A percentile compares a stretch with the other conserved stretches of the same genome.
phyloP scores from a whole-genome alignment of 345 rosid species.

The Aurinia saxatilis region DNA sequence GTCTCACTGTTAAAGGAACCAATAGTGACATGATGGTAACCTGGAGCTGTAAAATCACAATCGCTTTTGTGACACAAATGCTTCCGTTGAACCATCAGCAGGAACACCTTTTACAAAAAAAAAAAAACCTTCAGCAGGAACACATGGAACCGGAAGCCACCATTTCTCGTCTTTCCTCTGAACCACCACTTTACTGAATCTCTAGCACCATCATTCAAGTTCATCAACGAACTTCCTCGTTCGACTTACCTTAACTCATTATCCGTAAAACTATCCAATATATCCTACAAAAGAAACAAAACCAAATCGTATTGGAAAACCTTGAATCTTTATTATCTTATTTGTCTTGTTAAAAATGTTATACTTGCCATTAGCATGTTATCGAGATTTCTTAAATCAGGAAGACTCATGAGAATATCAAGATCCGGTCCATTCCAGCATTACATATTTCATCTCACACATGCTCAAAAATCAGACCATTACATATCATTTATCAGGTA shows the following conservation, averaged over 20 bases:
- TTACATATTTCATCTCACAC: no score
- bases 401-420: conserved; percentile 77
- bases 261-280: conserved; percentile 69
- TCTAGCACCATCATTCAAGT: conserved; percentile 46
- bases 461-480: no score
- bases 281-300: conserved; percentile 53
- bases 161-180: conserved; percentile 87
- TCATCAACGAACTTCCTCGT: conserved; percentile 65
- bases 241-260: conserved; percentile 89
- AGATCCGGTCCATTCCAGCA: no score
- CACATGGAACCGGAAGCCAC: conserved; percentile 97
- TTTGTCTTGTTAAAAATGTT: no score
- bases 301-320: background rate
- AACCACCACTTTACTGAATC: conserved; percentile 60
- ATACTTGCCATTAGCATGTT: conserved; percentile 65
- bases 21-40: no score
- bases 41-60: no score
- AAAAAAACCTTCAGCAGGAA: conserved; percentile 72
- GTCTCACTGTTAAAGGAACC: no score
- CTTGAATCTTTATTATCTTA: no score
- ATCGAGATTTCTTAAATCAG: conserved; percentile 79
- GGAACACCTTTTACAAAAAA: no score
- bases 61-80: conserved; percentile 57
- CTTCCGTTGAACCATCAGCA: conserved; percentile 63
- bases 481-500: no score